Evolutionary conservation across 169 alveolate species (phyloP).

Genomic region (Hepatocystis sp.): DNA sequence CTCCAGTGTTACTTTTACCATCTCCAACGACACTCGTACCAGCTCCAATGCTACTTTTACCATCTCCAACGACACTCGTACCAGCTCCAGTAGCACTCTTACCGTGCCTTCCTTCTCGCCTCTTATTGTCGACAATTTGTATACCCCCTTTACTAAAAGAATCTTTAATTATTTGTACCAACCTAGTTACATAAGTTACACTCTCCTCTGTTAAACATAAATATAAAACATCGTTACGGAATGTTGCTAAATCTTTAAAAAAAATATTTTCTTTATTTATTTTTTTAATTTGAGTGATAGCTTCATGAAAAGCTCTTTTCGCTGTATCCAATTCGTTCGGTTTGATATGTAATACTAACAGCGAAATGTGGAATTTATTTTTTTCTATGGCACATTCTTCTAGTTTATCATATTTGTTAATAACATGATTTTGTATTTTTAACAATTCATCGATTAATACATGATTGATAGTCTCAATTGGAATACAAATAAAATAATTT

Average conservation of each 20-base stretch:
- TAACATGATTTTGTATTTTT: conserved; percentile 51
- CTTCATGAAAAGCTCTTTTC: conserved; percentile 62
- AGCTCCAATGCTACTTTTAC: too few species aligned
- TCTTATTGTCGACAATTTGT: conserved; percentile 21
- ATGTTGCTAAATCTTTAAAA: conserved; percentile 37
- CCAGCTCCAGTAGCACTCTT: too few species aligned
- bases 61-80: too few species aligned
- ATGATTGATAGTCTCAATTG: conserved; percentile 8
- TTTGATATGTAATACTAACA: conserved; percentile 46
- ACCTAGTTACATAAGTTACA: conserved; percentile 1
- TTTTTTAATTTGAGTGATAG: conserved; percentile 23
- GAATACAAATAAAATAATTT: conserved; percentile 58
- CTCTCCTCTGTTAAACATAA: conserved; percentile 33
- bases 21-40: too few species aligned
- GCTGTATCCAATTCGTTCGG: conserved; percentile 22
- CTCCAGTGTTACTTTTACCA: not conserved
- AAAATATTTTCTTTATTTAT: conserved; percentile 13
- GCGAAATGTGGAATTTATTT: conserved; percentile 66
- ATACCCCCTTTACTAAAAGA: conserved; percentile 36
- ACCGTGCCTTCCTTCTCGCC: not conserved
- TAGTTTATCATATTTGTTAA: conserved; percentile 22
- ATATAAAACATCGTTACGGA: conserved; percentile 69
- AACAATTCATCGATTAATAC: conserved; percentile 25
- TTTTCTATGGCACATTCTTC: conserved; percentile 52
- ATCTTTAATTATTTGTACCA: conserved; percentile 9